Conservation (phyloP, 1,139 yeast species). For the Suhomyces wounanorum region DNA sequence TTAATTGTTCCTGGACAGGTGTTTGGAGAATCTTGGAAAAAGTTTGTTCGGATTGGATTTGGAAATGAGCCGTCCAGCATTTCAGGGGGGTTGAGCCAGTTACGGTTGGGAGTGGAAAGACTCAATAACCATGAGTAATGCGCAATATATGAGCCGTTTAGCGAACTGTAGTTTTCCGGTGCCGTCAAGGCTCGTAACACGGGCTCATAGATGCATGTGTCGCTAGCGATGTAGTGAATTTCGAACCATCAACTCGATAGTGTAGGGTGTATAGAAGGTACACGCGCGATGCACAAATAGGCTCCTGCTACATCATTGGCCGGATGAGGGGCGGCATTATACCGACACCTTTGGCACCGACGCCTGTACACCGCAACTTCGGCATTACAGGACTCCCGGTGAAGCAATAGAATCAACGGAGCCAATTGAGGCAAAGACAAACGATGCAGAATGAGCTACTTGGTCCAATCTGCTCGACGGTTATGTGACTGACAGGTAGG, state of each 20-base stretch:
- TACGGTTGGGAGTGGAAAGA: neutral
- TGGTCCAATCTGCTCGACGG: neutral
- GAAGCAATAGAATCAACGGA: neutral
- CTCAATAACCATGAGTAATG: neutral
- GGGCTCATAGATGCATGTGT: neutral
- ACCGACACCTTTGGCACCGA: too few species aligned
- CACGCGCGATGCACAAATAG: neutral
- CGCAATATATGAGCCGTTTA: neutral
- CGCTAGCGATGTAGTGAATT: neutral
- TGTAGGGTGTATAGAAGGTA: neutral
- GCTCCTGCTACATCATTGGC: neutral
- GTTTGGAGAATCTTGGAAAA: constrained; percentile 37
- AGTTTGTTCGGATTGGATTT: constrained; percentile 52
- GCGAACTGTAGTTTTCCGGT: neutral
- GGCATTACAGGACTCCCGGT: neutral
- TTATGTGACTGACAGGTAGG: neutral
- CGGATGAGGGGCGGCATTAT: neutral
- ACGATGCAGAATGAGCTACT: neutral
- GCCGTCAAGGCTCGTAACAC: neutral
- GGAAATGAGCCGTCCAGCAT: constrained; percentile 42
- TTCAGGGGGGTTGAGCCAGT: constrained; percentile 9
- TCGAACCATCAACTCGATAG: neutral
- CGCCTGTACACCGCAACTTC: too few species aligned
- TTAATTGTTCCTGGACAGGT: constrained; percentile 57
- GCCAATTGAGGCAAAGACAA: too few species aligned